Evolutionary conservation across 495 filamentous ascomycete genomes (phyloP).

Genomic region (Daldinia loculata): DNA sequence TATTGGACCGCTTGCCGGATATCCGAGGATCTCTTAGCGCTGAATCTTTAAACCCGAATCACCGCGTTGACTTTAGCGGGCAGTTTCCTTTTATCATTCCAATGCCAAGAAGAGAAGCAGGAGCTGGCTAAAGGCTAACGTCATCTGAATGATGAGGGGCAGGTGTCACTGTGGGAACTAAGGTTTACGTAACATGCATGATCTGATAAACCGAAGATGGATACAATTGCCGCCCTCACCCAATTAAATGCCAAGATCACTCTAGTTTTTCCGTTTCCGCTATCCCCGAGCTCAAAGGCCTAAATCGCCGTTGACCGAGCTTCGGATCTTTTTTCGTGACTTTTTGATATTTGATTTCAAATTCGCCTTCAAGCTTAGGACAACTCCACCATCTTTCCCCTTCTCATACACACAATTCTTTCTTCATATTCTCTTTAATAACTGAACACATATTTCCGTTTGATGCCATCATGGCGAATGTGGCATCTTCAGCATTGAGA

Average conservation of each 20-base stretch:
- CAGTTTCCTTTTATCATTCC: not conserved
- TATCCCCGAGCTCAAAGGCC: constrained; percentile 35
- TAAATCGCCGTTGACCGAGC: constrained; percentile 33
- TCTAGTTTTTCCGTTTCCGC: constrained; percentile 29
- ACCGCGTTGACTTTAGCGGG: not conserved
- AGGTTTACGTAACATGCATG: constrained; percentile 9
- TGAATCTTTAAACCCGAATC: constrained; percentile 11
- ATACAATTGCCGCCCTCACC: not conserved
- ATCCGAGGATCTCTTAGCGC: constrained; percentile 1
- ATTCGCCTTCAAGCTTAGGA: constrained; percentile 30
- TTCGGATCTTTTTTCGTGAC: constrained; percentile 37
- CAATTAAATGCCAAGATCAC: not conserved
- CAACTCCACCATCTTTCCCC: constrained; percentile 12
- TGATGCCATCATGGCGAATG: constrained; percentile 69
- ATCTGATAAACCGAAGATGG: constrained; percentile 6
- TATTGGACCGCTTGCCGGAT: constrained; percentile 7
- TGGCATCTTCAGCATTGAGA: constrained; percentile 75
- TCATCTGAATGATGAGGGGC: constrained; percentile 4
- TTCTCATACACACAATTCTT: constrained; percentile 23
- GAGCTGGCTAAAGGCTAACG: not conserved
- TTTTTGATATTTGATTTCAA: constrained; percentile 17
- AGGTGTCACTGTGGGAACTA: not conserved
- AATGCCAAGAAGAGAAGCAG: constrained; percentile 3
- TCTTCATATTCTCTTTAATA: constrained; percentile 28
- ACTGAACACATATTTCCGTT: constrained; percentile 10